Conservation (phyloP, 331 rosid species). For the Quercus phellos region DNA sequence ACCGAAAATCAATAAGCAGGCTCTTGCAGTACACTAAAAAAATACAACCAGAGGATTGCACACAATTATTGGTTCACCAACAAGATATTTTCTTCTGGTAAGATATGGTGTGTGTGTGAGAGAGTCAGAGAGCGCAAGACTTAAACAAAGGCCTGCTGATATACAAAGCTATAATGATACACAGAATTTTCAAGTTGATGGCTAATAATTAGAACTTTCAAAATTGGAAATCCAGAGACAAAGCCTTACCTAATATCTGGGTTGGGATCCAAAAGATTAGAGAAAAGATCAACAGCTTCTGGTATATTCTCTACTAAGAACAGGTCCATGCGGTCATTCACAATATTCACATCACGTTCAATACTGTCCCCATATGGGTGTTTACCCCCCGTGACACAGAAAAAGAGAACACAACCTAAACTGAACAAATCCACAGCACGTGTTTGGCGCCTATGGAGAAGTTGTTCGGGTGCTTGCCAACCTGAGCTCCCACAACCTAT, state of each 20-base stretch:
- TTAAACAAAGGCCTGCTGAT: background rate
- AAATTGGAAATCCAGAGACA: background rate
- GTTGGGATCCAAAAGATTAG: conserved; percentile 29
- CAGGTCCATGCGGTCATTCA: conserved; percentile 34
- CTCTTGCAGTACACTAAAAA: background rate
- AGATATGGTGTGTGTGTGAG: background rate
- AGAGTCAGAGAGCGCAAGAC: background rate
- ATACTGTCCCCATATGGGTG: conserved; percentile 40
- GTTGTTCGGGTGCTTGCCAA: conserved; percentile 47
- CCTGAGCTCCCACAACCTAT: conserved; percentile 42
- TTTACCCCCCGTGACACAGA: conserved; percentile 38
- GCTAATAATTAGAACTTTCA: background rate
- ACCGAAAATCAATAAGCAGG: background rate
- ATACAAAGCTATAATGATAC: background rate
- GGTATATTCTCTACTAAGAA: conserved; percentile 33
- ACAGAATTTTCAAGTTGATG: background rate
- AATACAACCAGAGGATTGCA: background rate
- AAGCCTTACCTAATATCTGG: conserved; percentile 29
- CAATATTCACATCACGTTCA: conserved; percentile 41
- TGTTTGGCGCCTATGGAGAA: conserved; percentile 34
- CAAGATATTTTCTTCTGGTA: background rate
- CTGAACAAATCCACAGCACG: conserved; percentile 43
- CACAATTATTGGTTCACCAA: background rate
- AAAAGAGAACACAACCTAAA: conserved; percentile 39
- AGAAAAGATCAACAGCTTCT: conserved; percentile 37